These are phyloP conservation scores for Trichoderma sp. DNA, from an alignment of 2,329 filamentous ascomycete species.

Conservation along the genomic window DNA sequence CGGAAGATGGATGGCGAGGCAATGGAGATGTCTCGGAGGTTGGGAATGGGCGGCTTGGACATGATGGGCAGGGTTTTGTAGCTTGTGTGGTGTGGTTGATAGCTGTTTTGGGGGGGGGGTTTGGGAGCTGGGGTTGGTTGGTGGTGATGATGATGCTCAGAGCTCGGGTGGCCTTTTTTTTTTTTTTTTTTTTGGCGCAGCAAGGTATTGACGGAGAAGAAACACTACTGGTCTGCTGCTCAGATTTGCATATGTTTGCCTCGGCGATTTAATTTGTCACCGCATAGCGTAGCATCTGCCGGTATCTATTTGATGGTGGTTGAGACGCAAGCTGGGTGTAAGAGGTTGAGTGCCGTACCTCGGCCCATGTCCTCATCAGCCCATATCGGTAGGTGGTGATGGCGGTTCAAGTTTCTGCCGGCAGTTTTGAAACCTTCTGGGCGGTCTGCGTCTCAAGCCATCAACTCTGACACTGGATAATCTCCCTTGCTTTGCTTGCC, in stretches of 20 bases:
- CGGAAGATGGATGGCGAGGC: constrained; percentile 56
- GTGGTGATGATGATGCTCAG: background rate
- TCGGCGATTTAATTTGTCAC: too few species aligned
- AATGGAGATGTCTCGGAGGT: constrained; percentile 62
- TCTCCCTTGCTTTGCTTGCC: background rate
- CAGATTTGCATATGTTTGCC: too few species aligned
- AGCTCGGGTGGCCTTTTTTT: background rate
- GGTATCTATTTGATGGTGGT: background rate
- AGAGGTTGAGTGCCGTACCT: background rate
- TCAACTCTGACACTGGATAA: background rate
- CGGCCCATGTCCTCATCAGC: background rate
- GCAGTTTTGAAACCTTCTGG: background rate
- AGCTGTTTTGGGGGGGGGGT: background rate
- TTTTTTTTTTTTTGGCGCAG: too few species aligned
- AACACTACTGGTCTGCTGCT: too few species aligned
- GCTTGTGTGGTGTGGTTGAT: background rate
- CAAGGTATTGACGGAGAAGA: too few species aligned
- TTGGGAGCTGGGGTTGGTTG: background rate
- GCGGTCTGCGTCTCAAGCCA: background rate
- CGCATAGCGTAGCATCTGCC: background rate
- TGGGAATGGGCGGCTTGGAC: constrained; percentile 44
- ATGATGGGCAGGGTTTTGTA: background rate
- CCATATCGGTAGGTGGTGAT: background rate
- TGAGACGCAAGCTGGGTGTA: background rate
- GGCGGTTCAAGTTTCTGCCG: background rate